These are phyloP conservation scores for Hydrangea macrophylla DNA, from an alignment of 148 eudicot genomes.

Conservation along the genomic window DNA sequence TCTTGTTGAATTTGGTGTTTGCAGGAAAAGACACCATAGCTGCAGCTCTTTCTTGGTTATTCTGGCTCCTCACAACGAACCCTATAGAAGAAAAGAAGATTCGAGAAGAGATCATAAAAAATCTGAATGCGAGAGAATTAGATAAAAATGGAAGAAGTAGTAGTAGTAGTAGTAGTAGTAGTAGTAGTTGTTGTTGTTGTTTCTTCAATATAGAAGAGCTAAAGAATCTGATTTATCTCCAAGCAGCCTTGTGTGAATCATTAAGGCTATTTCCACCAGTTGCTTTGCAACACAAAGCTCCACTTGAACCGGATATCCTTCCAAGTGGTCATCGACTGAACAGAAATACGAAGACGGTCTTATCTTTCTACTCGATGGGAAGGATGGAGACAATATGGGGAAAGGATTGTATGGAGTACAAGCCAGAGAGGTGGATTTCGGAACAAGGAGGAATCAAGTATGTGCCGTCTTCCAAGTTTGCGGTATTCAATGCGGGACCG, in stretches of 20 bases:
- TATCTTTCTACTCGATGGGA: slow-evolving; percentile 17
- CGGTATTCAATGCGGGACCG: slow-evolving; percentile 32
- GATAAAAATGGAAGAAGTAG: slow-evolving; percentile 7
- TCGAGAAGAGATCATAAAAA: slow-evolving; percentile 16
- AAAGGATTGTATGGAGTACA: slow-evolving; percentile 10
- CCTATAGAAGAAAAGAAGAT: slow-evolving; percentile 21
- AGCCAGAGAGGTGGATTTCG: slow-evolving; percentile 21
- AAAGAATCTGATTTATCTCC: slow-evolving; percentile 26
- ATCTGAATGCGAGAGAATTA: slow-evolving; percentile 1
- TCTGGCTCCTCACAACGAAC: slow-evolving; percentile 22
- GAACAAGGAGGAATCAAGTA: slow-evolving; percentile 11
- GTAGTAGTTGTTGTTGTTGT: too few species aligned
- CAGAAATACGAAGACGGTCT: neutral
- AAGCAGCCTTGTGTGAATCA: slow-evolving; percentile 35
- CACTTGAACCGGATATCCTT: slow-evolving; percentile 17
- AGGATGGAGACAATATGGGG: slow-evolving; percentile 14
- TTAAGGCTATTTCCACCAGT: slow-evolving; percentile 33
- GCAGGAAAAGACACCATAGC: slow-evolving; percentile 31
- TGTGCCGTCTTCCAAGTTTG: slow-evolving; percentile 26
- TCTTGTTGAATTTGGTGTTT: slow-evolving; percentile 24
- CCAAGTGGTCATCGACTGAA: slow-evolving; percentile 30
- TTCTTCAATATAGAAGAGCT: slow-evolving; percentile 19
- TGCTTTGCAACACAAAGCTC: slow-evolving; percentile 24
- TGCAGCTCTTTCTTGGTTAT: slow-evolving; percentile 33
- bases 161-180: too few species aligned